Evolutionary conservation across 352 stramenopile genomes (phyloP).

Genomic region (Phytophthora europaea): DNA sequence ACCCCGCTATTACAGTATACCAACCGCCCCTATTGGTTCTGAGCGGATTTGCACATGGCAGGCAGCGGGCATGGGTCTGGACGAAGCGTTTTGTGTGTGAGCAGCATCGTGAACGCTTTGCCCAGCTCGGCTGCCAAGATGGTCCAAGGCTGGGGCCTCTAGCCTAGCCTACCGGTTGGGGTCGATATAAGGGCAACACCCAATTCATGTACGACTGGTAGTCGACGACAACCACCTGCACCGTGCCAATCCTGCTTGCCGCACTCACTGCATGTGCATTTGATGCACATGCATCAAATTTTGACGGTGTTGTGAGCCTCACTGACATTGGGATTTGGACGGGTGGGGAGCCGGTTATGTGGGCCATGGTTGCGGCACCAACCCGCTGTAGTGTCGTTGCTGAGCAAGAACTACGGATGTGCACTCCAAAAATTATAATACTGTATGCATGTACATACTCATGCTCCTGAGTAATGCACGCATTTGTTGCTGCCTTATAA

Average conservation of each 20-base stretch:
- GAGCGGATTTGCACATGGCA: conserved; percentile 13
- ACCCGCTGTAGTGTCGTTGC: conserved; percentile 14
- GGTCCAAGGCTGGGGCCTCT: not conserved
- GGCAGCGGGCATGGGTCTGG: conserved; percentile 1
- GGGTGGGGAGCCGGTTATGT: not conserved
- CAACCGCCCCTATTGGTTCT: not conserved
- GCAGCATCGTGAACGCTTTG: not conserved
- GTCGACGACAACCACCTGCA: no score
- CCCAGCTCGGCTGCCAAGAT: not conserved
- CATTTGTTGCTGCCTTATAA: no score
- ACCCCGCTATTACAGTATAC: no score
- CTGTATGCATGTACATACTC: no score
- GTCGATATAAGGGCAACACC: not conserved
- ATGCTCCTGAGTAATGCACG: no score
- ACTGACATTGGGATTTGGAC: conserved; percentile 3
- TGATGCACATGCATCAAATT: no score
- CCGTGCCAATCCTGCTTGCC: conserved; percentile 9
- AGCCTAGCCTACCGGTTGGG: no score
- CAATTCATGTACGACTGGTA: not conserved
- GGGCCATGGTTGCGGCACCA: conserved; percentile 14
- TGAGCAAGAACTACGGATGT: not conserved
- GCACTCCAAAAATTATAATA: not conserved
- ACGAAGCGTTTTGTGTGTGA: not conserved
- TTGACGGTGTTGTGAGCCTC: not conserved
- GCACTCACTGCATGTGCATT: not conserved